Percentiles rank a stretch among this genome's conserved stretches.
phyloP scores from a whole-genome alignment of 2,329 filamentous ascomycete genomes.

The Kalaharituber pfeilii region DNA sequence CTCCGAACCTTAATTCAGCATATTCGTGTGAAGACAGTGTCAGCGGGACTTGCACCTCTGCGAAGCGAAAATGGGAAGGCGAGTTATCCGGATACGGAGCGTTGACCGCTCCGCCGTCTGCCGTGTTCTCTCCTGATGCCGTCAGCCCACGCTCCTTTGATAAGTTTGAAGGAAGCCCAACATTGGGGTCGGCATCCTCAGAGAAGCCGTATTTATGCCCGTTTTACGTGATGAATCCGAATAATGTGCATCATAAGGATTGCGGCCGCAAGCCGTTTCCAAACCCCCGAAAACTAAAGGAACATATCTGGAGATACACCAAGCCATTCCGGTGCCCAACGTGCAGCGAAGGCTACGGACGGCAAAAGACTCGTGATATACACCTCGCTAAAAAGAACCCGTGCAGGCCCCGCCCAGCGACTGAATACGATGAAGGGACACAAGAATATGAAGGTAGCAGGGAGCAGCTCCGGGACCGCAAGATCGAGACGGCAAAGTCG shows the following conservation, averaged over 20 bases:
- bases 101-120: background rate
- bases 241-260: conserved; percentile 7
- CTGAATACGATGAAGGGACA: background rate
- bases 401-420: conserved; percentile 6
- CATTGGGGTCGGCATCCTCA: background rate
- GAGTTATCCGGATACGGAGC: background rate
- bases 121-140: background rate
- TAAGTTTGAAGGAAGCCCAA: background rate
- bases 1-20: too few species aligned
- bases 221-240: conserved; percentile 8
- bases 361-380: conserved; percentile 17
- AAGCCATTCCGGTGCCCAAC: conserved; percentile 17
- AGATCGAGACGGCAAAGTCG: conserved; percentile 14
- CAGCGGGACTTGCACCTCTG: background rate
- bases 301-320: conserved; percentile 17
- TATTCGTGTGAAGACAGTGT: background rate
- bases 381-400: conserved; percentile 15
- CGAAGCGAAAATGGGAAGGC: background rate
- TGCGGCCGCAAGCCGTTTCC: conserved; percentile 13
- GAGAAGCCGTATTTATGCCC: conserved; percentile 15
- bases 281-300: conserved; percentile 19
- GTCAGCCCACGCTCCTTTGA: background rate
- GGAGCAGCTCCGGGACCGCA: conserved; percentile 10
- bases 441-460: conserved; percentile 12
- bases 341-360: conserved; percentile 15